phyloP scores from a whole-genome alignment of 2,329 filamentous ascomycete species.

The Penicillium corylophilum region DNA sequence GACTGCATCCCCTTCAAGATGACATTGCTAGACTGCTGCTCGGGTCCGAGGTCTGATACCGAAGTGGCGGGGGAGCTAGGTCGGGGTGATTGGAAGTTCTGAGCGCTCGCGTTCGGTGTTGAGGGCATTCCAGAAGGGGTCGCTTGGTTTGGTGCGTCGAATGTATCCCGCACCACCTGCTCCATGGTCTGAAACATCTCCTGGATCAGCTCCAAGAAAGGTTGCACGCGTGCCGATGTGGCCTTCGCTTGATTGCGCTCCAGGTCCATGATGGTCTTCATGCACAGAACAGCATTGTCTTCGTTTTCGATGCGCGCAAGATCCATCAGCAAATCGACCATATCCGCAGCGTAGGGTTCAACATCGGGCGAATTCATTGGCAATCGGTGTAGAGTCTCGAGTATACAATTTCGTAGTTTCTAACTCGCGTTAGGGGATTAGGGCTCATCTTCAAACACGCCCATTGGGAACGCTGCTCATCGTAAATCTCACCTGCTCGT shows the following conservation, averaged over 20 bases:
- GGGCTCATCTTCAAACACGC: background rate
- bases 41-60: slow-evolving; percentile 73
- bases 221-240: slow-evolving; percentile 77
- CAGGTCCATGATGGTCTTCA: slow-evolving; percentile 97
- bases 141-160: slow-evolving; percentile 70
- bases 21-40: slow-evolving; percentile 78
- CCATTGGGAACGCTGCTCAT: background rate
- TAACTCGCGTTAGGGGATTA: slow-evolving; percentile 33
- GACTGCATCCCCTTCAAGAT: slow-evolving; percentile 94
- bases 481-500: slow-evolving; percentile 69
- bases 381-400: slow-evolving; percentile 92
- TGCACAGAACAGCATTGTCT: slow-evolving; percentile 96
- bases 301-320: slow-evolving; percentile 92
- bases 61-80: slow-evolving; percentile 87
- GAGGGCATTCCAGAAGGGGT: slow-evolving; percentile 52
- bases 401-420: slow-evolving; percentile 87
- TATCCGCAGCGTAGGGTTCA: slow-evolving; percentile 82
- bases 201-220: slow-evolving; percentile 86
- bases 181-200: slow-evolving; percentile 97
- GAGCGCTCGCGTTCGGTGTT: slow-evolving; percentile 51
- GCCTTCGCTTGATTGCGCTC: slow-evolving; percentile 88
- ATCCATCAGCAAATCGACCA: slow-evolving; percentile 86
- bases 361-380: slow-evolving; percentile 73
- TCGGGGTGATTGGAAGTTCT: slow-evolving; percentile 81
- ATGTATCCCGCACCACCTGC: slow-evolving; percentile 88